Percentiles rank a stretch among this genome's conserved stretches.
Conservation (phyloP, 257 asterid species). For the Cynanchum wilfordii region DNA sequence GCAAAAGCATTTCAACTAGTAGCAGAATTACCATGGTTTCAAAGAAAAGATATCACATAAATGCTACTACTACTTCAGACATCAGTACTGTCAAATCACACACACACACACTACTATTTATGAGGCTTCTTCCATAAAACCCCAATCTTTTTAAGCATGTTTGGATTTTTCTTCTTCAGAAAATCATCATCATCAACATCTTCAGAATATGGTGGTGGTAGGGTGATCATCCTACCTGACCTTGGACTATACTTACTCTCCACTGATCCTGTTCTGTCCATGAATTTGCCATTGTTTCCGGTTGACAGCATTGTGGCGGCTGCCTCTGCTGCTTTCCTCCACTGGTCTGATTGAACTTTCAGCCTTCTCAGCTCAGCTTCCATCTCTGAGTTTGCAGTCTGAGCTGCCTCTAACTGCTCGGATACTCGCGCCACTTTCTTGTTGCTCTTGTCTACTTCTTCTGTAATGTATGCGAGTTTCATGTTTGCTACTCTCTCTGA, state of each 20-base stretch:
- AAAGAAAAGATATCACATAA: neutral
- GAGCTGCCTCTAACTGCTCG: slow-evolving; percentile 71
- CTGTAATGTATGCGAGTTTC: slow-evolving; percentile 47
- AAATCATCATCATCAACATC: slow-evolving; percentile 71
- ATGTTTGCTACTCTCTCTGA: slow-evolving; percentile 61
- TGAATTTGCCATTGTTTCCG: slow-evolving; percentile 57
- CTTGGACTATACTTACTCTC: slow-evolving; percentile 59
- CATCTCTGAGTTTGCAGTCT: slow-evolving; percentile 64
- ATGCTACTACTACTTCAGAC: neutral
- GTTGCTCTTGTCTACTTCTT: slow-evolving; percentile 65
- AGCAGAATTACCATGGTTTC: neutral
- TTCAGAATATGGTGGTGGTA: slow-evolving; percentile 44
- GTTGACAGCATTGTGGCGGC: slow-evolving; percentile 83
- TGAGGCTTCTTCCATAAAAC: slow-evolving; percentile 86
- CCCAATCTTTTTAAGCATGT: slow-evolving; percentile 71
- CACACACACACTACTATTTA: slow-evolving; percentile 28
- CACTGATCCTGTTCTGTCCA: slow-evolving; percentile 79
- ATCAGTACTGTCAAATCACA: neutral
- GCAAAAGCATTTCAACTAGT: neutral
- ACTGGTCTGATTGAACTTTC: slow-evolving; percentile 88
- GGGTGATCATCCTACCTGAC: slow-evolving; percentile 42
- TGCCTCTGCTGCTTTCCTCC: slow-evolving; percentile 98
- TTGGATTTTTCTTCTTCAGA: slow-evolving; percentile 72
- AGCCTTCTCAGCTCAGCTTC: slow-evolving; percentile 72
- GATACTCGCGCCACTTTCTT: slow-evolving; percentile 36